Evolutionary conservation across 768 basidiomycete species (phyloP).

Genomic region (Mycena venus): DNA sequence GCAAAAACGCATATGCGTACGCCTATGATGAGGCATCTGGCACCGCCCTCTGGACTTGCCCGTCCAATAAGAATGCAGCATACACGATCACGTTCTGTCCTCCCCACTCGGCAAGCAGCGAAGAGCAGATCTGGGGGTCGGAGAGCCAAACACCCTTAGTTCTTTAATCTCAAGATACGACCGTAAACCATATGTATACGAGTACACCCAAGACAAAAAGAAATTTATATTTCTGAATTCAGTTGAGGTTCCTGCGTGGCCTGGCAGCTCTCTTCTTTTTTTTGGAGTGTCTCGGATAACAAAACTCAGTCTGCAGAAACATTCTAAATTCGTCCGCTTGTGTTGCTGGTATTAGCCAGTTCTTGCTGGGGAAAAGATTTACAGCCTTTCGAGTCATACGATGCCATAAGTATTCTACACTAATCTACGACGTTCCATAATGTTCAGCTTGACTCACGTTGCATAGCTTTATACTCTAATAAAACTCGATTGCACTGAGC

Average conservation of each 20-base stretch:
- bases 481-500: no score
- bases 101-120: not conserved
- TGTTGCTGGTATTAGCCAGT: no score
- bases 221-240: not conserved
- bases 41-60: constrained; percentile 16
- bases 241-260: not conserved
- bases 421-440: no score
- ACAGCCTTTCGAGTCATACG: no score
- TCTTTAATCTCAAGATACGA: not conserved
- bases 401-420: no score
- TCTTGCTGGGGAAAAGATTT: no score
- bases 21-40: constrained; percentile 18
- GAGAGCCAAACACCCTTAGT: not conserved
- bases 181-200: not conserved
- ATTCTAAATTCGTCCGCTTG: no score
- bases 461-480: no score
- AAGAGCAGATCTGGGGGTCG: constrained; percentile 1
- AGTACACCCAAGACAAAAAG: not conserved
- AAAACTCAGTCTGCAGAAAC: no score
- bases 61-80: not conserved
- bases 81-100: constrained; percentile 21
- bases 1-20: constrained; percentile 20
- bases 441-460: no score
- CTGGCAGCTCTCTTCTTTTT: not conserved
- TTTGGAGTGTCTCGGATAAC: no score